phyloP scores from a whole-genome alignment of 2,329 filamentous ascomycete genomes.

The Penicillium carneum region DNA sequence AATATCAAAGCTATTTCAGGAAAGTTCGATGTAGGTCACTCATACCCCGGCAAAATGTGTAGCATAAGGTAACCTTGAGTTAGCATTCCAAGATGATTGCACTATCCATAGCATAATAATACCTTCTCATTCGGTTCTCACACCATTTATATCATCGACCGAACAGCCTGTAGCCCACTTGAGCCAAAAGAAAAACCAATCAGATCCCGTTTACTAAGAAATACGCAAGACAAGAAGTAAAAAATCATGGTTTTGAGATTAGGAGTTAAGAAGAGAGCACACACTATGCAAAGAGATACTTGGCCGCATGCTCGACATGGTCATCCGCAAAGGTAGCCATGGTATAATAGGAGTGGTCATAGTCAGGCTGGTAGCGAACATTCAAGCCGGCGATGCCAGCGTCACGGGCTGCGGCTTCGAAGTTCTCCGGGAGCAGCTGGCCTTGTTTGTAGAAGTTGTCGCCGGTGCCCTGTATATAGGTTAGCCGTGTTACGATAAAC shows the following conservation, averaged over 20 bases:
- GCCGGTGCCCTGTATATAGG: slow-evolving; percentile 71
- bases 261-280: slow-evolving; percentile 34
- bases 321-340: slow-evolving; percentile 90
- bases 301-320: slow-evolving; percentile 89
- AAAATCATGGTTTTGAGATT: neutral
- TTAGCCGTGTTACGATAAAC: neutral
- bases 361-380: slow-evolving; percentile 84
- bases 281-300: slow-evolving; percentile 72
- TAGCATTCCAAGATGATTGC: slow-evolving; percentile 17
- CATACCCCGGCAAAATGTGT: neutral
- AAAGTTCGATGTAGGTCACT: slow-evolving; percentile 20
- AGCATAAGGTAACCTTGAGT: neutral
- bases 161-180: slow-evolving; percentile 28
- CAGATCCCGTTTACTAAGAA: slow-evolving; percentile 23
- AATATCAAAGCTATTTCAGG: slow-evolving; percentile 13
- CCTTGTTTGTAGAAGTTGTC: slow-evolving; percentile 97
- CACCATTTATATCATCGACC: slow-evolving; percentile 22
- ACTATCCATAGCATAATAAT: slow-evolving; percentile 10
- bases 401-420: slow-evolving; percentile 78
- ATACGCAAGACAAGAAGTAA: neutral
- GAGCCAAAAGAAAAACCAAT: slow-evolving; percentile 19
- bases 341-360: slow-evolving; percentile 98
- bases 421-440: slow-evolving; percentile 92
- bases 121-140: neutral
- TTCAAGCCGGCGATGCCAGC: slow-evolving; percentile 75